A percentile compares a stretch with the other conserved stretches of the same genome.
Conservation (phyloP, 2,329 filamentous ascomycete species). For the Colletotrichum endophyticum region DNA sequence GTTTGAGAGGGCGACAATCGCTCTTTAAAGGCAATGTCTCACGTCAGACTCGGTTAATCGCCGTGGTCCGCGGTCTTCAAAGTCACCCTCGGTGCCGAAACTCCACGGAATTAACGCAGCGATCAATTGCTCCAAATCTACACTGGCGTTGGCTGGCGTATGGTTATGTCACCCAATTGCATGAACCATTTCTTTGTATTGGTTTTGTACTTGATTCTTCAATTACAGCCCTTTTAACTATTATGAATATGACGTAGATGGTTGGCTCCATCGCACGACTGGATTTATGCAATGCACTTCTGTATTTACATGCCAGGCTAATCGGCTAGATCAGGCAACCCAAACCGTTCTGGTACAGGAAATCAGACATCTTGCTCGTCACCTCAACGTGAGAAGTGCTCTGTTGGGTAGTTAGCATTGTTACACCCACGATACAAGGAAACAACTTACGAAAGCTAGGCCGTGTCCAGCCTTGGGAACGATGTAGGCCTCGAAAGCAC, state of each 20-base stretch:
- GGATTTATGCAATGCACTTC: neutral
- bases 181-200: neutral
- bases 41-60: neutral
- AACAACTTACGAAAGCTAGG: constrained; percentile 47
- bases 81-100: neutral
- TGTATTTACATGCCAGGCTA: neutral
- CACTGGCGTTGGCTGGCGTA: neutral
- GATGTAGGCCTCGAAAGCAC: constrained; percentile 56
- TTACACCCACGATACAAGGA: neutral
- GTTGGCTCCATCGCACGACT: neutral
- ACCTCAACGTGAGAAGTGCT: constrained; percentile 35
- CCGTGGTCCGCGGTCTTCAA: neutral
- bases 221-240: neutral
- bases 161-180: neutral
- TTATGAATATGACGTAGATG: neutral
- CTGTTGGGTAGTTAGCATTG: neutral
- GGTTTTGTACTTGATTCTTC: neutral
- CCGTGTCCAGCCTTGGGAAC: constrained; percentile 57
- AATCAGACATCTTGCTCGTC: constrained; percentile 41
- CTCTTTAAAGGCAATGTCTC: neutral
- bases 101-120: neutral
- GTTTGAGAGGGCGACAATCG: neutral
- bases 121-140: neutral
- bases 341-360: constrained; percentile 31
- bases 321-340: neutral